Evolutionary conservation across 2,329 filamentous ascomycete genomes (phyloP).

Genomic region (Cercospora zeae-maydis): DNA sequence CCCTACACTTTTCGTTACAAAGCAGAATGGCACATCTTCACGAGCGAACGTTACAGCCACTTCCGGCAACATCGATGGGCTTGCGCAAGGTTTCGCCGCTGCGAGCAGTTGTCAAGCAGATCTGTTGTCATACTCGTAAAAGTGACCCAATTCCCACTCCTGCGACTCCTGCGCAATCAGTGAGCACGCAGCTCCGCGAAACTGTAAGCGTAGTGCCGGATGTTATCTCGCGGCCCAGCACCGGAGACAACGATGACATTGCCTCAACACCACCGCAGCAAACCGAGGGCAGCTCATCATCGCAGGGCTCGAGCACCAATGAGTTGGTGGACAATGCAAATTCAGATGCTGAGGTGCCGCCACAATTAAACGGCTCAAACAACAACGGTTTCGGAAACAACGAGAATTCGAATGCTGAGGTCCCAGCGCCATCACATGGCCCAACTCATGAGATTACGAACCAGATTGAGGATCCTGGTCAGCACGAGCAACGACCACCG

Average conservation of each 20-base stretch:
- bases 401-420: neutral
- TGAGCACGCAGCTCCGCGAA: neutral
- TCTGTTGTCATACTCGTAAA: slow-evolving; percentile 5
- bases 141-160: neutral
- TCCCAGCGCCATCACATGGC: neutral
- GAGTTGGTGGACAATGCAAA: neutral
- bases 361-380: neutral
- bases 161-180: neutral
- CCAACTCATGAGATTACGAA: neutral
- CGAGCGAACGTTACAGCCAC: neutral
- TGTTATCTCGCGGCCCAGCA: neutral
- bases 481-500: neutral
- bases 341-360: neutral
- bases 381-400: too few species aligned
- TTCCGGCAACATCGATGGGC: neutral
- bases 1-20: neutral
- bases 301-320: neutral
- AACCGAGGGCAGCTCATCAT: neutral
- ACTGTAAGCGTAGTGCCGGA: neutral
- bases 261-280: neutral
- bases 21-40: neutral
- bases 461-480: neutral
- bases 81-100: neutral
- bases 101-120: slow-evolving; percentile 17
- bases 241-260: neutral